phyloP scores from a whole-genome alignment of 495 filamentous ascomycete genomes.

The Ramalina peruviana region DNA sequence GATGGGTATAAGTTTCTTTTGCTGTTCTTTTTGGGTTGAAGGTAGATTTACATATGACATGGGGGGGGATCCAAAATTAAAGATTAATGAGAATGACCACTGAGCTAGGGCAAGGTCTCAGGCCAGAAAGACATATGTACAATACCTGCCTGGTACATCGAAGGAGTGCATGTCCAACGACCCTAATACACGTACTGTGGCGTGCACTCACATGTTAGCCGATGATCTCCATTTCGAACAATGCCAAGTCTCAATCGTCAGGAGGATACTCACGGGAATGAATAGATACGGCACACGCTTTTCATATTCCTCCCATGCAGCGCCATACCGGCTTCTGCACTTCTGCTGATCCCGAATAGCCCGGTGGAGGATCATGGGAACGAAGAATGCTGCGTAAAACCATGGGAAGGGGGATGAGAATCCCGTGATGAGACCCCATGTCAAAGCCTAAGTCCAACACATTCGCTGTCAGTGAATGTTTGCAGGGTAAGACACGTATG shows the following conservation, averaged over 20 bases:
- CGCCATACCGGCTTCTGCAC: slow-evolving; percentile 81
- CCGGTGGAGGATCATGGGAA: slow-evolving; percentile 81
- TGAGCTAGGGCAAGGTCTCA: no score
- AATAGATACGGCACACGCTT: slow-evolving; percentile 81
- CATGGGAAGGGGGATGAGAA: slow-evolving; percentile 81
- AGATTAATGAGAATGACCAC: no score
- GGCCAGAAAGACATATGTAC: no score
- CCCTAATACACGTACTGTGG: no score
- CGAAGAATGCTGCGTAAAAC: slow-evolving; percentile 94
- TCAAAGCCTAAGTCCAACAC: slow-evolving; percentile 23
- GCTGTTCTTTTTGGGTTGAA: no score
- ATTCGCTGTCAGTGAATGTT: background rate
- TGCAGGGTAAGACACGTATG: background rate
- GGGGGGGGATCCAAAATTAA: no score
- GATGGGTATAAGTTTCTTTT: no score
- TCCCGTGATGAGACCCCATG: slow-evolving; percentile 52
- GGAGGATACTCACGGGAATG: slow-evolving; percentile 64
- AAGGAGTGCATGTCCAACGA: no score
- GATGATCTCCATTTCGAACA: background rate
- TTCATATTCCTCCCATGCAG: slow-evolving; percentile 84
- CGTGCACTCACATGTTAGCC: no score
- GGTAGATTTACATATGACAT: no score
- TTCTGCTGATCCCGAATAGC: slow-evolving; percentile 70
- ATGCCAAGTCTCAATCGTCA: background rate
- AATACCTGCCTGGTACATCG: no score